Percentiles rank a stretch among this genome's conserved stretches.
Conservation (phyloP, 352 stramenopile species). For the Hyaloperonospora brassicae region DNA sequence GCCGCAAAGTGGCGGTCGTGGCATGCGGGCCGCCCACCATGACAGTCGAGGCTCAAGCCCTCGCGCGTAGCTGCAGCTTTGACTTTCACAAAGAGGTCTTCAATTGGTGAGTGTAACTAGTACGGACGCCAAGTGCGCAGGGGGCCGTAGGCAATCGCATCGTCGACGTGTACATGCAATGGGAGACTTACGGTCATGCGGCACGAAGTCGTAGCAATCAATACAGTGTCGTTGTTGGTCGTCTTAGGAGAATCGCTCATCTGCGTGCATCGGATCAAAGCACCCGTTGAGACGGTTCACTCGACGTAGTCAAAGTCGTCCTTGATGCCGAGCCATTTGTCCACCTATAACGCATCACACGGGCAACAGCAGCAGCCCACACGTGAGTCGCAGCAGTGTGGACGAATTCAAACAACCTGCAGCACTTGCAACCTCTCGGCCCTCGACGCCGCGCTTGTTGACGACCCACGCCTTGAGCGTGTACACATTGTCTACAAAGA, state of each 20-base stretch:
- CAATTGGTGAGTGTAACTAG: constrained; percentile 43
- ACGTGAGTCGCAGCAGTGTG: background rate
- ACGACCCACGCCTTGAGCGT: constrained; percentile 75
- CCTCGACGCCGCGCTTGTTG: constrained; percentile 63
- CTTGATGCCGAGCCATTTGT: constrained; percentile 83
- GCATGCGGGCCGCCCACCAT: constrained; percentile 69
- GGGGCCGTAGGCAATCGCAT: background rate
- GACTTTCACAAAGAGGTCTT: constrained; percentile 85
- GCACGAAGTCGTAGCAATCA: constrained; percentile 10
- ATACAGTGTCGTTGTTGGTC: constrained; percentile 7
- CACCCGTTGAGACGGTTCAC: constrained; percentile 11
- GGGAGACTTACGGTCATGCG: constrained; percentile 4
- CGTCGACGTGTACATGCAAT: background rate
- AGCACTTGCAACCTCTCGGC: constrained; percentile 35
- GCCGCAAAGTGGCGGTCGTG: constrained; percentile 55
- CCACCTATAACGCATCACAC: constrained; percentile 30
- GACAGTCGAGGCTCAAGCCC: constrained; percentile 51
- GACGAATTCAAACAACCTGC: background rate
- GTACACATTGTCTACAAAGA: constrained; percentile 62
- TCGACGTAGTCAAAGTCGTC: constrained; percentile 85
- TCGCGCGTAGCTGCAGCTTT: constrained; percentile 57
- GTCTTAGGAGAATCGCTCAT: background rate
- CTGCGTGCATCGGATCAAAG: background rate
- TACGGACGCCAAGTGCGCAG: constrained; percentile 5
- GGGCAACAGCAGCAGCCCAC: background rate